Percentiles rank a stretch among this genome's conserved stretches.
phyloP scores from a whole-genome alignment of 1,284 basidiomycete genomes.

The Leccinum griseonigrum region DNA sequence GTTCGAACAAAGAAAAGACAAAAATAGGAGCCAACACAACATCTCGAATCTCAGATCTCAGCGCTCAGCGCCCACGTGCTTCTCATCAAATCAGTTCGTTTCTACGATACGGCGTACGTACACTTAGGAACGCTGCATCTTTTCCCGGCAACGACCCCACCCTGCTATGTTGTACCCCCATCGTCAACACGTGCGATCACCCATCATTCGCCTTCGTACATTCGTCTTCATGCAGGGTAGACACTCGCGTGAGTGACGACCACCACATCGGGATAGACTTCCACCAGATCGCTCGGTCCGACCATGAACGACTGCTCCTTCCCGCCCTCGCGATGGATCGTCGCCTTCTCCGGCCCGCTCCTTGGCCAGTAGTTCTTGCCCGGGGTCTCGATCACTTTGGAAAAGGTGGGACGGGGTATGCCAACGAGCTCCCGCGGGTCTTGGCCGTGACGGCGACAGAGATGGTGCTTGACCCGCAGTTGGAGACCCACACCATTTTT shows the following conservation, averaged over 20 bases:
- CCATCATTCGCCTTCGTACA: background rate
- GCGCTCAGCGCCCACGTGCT: too few species aligned
- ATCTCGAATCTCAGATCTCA: background rate
- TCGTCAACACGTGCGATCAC: background rate
- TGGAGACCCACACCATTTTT: conserved; percentile 1
- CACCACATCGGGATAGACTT: background rate
- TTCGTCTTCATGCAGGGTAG: background rate
- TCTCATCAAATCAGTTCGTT: background rate
- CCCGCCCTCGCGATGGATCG: background rate
- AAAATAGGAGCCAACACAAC: background rate
- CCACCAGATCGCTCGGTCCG: background rate
- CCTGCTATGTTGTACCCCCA: background rate
- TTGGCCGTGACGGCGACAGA: background rate
- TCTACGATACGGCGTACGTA: background rate
- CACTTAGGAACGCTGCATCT: background rate
- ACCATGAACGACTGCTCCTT: background rate
- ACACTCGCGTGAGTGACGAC: background rate
- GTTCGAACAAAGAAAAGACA: background rate
- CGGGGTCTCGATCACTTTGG: background rate
- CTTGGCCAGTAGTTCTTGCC: conserved; percentile 3
- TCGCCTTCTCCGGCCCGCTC: background rate
- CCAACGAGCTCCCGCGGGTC: background rate
- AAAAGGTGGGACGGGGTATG: background rate
- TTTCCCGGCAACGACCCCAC: background rate
- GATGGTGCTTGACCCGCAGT: background rate